Base-by-base conservation (phyloP, 2,329 filamentous ascomycete genomes). In the Fusarium domesticum region DNA sequence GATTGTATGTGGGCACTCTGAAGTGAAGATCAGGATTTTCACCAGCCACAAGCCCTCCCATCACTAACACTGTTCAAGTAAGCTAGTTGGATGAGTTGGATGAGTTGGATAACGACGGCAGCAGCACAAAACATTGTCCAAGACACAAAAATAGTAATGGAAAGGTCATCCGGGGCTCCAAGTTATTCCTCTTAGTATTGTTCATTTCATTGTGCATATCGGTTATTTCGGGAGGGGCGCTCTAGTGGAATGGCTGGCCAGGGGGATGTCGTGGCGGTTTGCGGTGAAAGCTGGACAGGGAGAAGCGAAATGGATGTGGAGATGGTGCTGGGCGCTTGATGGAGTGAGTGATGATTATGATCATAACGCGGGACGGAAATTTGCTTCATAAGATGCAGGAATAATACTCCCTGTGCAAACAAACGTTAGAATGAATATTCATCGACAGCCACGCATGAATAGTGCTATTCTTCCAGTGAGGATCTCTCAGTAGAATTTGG, bases 151-250 rank as follows among this genome's bases (percentile, higher is more conserved):
- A 18, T 44, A 25, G 39, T 31, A 16, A 16, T 42, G 43, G 36
- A 37, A 36, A 19, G 33, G 30, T 31, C 34, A 51, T 31, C 48
- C 48, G 44, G 35, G 35, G 40, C 19, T 35, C 10, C 35, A 18
- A 28, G 36, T 10, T 36, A 37, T 19, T 34, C 46, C 11, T 17
- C 35, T 39, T 23, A 20, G 17, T 32, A 18, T 45, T 47, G 43
- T 45, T 41, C 33, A 58, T 57, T 54, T 58, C 44, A 51, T 40
- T 39, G 18, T 54, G 54, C 54, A 57, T 57, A 50, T 57, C 40
- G 45, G 43, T 43, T 41, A 56, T 43, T 28, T 28, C 23, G 23
- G 23, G 23, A 10, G 23, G 23, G 14, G 23, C 8, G 23, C 14
- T 12, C 23, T 10, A 4, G n/a, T n/a, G n/a, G 23, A 12, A 28